phyloP scores from a whole-genome alignment of 73 alveolate genomes.

The Vitrella brassicaformis region DNA sequence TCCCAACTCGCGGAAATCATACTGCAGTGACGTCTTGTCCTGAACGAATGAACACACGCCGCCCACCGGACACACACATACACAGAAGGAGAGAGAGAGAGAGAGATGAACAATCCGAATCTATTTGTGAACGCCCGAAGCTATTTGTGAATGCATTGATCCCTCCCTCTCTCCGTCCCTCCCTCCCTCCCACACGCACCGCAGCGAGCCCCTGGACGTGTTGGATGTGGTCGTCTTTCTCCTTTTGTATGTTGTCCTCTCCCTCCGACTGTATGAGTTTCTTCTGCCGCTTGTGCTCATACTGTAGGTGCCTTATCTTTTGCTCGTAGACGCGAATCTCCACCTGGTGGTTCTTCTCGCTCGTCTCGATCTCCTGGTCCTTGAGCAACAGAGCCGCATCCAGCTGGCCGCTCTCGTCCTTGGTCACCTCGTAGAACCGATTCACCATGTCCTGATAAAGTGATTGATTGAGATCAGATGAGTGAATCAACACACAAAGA shows the following conservation, averaged over 20 bases:
- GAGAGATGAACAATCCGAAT: too few species aligned
- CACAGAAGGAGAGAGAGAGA: too few species aligned
- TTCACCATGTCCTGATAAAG: constrained; percentile 65
- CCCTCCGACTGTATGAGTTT: constrained; percentile 56
- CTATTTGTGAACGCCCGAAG: not conserved
- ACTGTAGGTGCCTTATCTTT: constrained; percentile 74
- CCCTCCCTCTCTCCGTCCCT: too few species aligned
- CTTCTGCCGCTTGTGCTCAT: constrained; percentile 60
- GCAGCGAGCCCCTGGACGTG: not conserved
- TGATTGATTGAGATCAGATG: not conserved
- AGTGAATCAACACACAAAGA: not conserved
- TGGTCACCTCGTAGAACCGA: constrained; percentile 68
- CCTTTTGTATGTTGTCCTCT: constrained; percentile 54
- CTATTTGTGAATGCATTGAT: too few species aligned
- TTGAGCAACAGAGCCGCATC: constrained; percentile 58
- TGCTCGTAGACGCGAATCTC: constrained; percentile 73
- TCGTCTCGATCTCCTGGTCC: constrained; percentile 60
- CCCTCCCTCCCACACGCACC: not conserved
- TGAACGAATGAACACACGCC: constrained; percentile 2
- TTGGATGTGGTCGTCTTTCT: constrained; percentile 43
- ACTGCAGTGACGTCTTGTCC: constrained; percentile 63
- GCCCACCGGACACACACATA: not conserved
- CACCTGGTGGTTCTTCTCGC: constrained; percentile 59
- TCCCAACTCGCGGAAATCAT: constrained; percentile 52
- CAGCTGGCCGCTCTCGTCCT: constrained; percentile 58